Evolutionary conservation across 140 eudicot species (phyloP).

Genomic region (Stevia rebaudiana): DNA sequence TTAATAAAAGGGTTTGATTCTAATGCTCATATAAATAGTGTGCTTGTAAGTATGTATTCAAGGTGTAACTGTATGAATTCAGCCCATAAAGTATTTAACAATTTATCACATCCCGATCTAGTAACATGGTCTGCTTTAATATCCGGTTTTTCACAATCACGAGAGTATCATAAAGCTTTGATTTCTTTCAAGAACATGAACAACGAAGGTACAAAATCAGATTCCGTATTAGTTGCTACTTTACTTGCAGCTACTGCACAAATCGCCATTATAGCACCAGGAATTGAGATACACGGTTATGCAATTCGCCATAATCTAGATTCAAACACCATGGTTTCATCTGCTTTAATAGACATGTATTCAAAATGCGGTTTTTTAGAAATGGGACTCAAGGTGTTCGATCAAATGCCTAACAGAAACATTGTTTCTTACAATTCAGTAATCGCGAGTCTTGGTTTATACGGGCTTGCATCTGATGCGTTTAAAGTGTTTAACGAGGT

Average conservation of each 20-base stretch:
- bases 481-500: slow-evolving; percentile 30
- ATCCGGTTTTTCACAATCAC: slow-evolving; percentile 44
- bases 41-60: slow-evolving; percentile 60
- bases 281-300: slow-evolving; percentile 59
- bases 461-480: slow-evolving; percentile 50
- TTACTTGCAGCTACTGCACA: slow-evolving; percentile 44
- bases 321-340: slow-evolving; percentile 39
- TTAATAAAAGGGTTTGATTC: slow-evolving; percentile 44
- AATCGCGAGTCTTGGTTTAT: slow-evolving; percentile 50
- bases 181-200: slow-evolving; percentile 37
- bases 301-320: slow-evolving; percentile 43
- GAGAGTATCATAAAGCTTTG: slow-evolving; percentile 37
- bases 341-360: slow-evolving; percentile 74
- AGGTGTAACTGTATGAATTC: slow-evolving; percentile 45
- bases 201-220: slow-evolving; percentile 25
- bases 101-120: slow-evolving; percentile 49
- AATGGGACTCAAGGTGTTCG: slow-evolving; percentile 34
- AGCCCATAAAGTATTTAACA: slow-evolving; percentile 41
- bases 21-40: slow-evolving; percentile 44
- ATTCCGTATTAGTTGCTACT: slow-evolving; percentile 48
- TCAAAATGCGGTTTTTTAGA: slow-evolving; percentile 70
- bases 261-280: slow-evolving; percentile 40
- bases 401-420: slow-evolving; percentile 36
- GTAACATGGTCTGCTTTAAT: slow-evolving; percentile 71
- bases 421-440: slow-evolving; percentile 47